A percentile compares a stretch with the other conserved stretches of the same genome.
Conservation (phyloP, 768 basidiomycete species). For the Boletus bicolor region DNA sequence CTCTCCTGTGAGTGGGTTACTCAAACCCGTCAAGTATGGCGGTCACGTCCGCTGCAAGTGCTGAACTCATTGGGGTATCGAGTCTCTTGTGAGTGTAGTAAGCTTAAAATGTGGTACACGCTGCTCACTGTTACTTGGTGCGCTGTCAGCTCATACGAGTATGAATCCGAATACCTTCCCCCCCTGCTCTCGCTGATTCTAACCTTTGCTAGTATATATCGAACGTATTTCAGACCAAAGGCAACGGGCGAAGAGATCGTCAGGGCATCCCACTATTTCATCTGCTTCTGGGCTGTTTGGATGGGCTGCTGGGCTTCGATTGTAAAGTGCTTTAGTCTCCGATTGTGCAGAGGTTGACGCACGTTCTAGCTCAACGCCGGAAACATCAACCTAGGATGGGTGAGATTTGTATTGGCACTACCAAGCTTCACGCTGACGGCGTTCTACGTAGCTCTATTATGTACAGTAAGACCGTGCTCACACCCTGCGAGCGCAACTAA, state of each 20-base stretch:
- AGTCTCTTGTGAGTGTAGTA: conserved; percentile 38
- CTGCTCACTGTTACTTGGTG: background rate
- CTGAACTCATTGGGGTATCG: conserved; percentile 45
- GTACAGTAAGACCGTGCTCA: conserved; percentile 34
- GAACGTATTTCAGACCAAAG: conserved; percentile 38
- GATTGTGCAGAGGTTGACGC: background rate
- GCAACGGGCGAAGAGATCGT: conserved; percentile 40
- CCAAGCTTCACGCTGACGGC: conserved; percentile 2
- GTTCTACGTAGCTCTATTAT: conserved; percentile 36
- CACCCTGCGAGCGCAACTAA: background rate
- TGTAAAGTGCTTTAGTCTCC: conserved; percentile 18
- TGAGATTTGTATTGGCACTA: conserved; percentile 16
- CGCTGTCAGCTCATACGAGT: conserved; percentile 44
- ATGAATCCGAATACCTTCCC: background rate
- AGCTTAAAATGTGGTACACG: background rate
- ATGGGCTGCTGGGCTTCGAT: conserved; percentile 42
- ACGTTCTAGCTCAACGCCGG: conserved; percentile 39
- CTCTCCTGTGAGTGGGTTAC: background rate
- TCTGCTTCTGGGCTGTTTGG: conserved; percentile 43
- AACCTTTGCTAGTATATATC: conserved; percentile 29
- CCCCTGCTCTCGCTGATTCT: background rate
- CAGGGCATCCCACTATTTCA: conserved; percentile 38
- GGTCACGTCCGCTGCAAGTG: conserved; percentile 44
- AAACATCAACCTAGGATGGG: conserved; percentile 47
- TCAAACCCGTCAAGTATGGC: conserved; percentile 35